Base-by-base conservation (phyloP, 2,329 filamentous ascomycete species). In the Fusarium dimerum region DNA sequence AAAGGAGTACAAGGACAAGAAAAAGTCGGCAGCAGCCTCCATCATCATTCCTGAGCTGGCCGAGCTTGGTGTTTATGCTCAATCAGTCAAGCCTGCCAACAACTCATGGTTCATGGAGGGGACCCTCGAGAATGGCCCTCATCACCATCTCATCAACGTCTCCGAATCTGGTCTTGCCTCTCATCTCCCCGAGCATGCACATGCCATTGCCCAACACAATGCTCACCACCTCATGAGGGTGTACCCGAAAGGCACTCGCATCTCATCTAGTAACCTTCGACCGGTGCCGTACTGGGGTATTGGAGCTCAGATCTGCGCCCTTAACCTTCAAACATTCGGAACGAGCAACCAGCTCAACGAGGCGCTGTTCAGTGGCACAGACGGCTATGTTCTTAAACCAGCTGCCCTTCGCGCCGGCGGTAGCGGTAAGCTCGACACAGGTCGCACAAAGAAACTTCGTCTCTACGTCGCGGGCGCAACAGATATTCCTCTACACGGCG, bases 271-370 rank as follows among this genome's bases (percentile, higher is more conserved):
- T 36, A 89, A 89, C 63, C 77, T 89, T 3, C 77, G 78, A 48
- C 85, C 84, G 0, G 77, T 85, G 0, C 77, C 79, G 0, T 88
- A 86, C 65, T 89, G 86, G 86, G 83, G 77, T 7, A 66, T 87
- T 5, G 86, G 86, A 1, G 85, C 85, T 3, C 86, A 89, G 61
- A 84, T 89, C 43, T 87, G 84, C 64, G 86, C 86, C 3, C 75
- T 89, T 47, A 89, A 89, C 70, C 86, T 85, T 82, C 86, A 89
- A 63, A 86, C 79, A 0, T 89, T 87, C 57, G 84, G 83, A 34
- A 79, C 80, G 7, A 78, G 78, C 62, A 85, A 86, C 73, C 86
- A 88, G 67, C 74, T 88, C 58, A 88, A 88, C 64, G 84, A 87
- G 62, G 86, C 85, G 0, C 73, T 89, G 1, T 88, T 89, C 67